Base-by-base conservation (phyloP, 1,284 basidiomycete species). In the Ustilago sp. region DNA sequence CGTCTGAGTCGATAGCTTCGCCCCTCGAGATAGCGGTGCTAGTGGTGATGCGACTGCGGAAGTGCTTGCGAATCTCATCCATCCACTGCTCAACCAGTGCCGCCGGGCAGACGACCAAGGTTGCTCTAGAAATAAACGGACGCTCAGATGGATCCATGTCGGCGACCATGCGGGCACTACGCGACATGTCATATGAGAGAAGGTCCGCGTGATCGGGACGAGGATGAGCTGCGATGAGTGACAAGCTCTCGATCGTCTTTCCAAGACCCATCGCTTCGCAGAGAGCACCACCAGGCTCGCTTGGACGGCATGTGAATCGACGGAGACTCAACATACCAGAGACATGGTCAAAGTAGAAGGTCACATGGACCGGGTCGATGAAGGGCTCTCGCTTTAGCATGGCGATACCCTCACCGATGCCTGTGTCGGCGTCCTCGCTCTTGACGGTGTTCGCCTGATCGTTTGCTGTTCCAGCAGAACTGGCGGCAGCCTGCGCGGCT, bases 241-340 rank as follows among this genome's bases (percentile, higher is more conserved):
- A 58, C 8, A 81, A 59, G 11, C 65, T 66, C 34, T 77, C 77
- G 13, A 81, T 59, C 36, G 77, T 74, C 65, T 81, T 81, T 2
- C 79, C 79, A 2, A 81, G 66, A 0, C 79, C 79, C 74, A 81
- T 76, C 34, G 72, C 65, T n/a, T 81, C 79, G 55, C 74, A 77
- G n/a, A 81, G 79, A 6, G 67, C 74, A 12, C 77, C 79, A 36
- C 79, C 79, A 11, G 77, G 73, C 61, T 79, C 77, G 39, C 59
- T 61, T 8, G 12, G 55, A 23, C 71, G 70, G 52, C 78, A 68
- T 5, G 54, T 54, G 57, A 78, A 80, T 35, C 64, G 65, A 38
- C 72, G 64, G 15, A 75, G 59, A 32, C 63, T 76, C 32, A 72
- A 43, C 63, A 71, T 59, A 35, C 78, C 78, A 3, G 78, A 74